phyloP scores from a whole-genome alignment of 208 protist species.

The Crithidia expoeki region DNA sequence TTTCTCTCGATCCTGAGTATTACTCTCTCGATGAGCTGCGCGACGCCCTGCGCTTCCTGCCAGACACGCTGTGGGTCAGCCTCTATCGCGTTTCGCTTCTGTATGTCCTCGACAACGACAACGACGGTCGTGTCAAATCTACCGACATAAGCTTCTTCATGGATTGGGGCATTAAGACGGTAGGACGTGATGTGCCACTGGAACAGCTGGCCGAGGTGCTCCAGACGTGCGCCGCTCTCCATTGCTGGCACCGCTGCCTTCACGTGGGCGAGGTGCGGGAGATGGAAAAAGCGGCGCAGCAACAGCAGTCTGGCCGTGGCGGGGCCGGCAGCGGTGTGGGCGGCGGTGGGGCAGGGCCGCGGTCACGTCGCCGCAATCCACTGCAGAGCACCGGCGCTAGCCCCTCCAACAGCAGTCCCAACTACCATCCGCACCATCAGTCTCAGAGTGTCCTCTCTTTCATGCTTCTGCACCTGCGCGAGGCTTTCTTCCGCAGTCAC shows the following conservation, averaged over 20 bases:
- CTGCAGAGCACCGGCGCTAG: neutral
- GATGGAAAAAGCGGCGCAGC: constrained; percentile 10
- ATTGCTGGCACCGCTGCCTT: constrained; percentile 64
- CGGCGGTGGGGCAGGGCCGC: neutral
- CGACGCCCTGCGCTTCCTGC: constrained; percentile 47
- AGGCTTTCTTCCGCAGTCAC: constrained; percentile 10
- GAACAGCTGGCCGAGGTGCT: constrained; percentile 63
- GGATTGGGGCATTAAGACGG: constrained; percentile 52
- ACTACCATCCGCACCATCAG: neutral
- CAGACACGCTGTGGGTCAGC: constrained; percentile 59
- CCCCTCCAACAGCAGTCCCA: neutral
- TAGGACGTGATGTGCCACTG: constrained; percentile 37
- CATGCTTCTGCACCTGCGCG: constrained; percentile 33
- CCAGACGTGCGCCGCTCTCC: constrained; percentile 51
- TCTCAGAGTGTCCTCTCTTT: constrained; percentile 19
- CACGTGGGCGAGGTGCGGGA: constrained; percentile 32
- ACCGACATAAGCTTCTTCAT: constrained; percentile 63
- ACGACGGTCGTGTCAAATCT: constrained; percentile 56
- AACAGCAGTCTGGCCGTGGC: constrained; percentile 9
- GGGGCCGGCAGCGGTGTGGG: neutral
- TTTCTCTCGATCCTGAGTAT: constrained; percentile 39
- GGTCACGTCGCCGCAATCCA: neutral
- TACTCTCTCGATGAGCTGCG: constrained; percentile 67
- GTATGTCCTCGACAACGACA: constrained; percentile 70
- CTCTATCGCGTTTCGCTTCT: constrained; percentile 60